These are phyloP conservation scores for Coriaria nepalensis DNA, from an alignment of 306 rosid species.

Conservation along the genomic window DNA sequence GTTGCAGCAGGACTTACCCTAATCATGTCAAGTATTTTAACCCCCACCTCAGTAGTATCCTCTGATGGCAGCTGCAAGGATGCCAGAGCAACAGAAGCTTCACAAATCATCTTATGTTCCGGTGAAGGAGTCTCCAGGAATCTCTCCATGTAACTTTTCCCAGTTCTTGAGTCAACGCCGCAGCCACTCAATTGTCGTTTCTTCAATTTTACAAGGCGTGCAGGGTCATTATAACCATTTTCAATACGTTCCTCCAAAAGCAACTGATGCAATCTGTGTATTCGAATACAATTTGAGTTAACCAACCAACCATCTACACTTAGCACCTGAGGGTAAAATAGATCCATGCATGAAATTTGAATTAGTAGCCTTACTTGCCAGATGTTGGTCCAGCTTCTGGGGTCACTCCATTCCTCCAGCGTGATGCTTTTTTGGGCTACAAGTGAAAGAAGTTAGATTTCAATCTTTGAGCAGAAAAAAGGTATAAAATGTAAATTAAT, in stretches of 20 bases:
- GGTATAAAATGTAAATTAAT: neutral
- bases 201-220: slow-evolving; percentile 65
- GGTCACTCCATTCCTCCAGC: slow-evolving; percentile 55
- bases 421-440: slow-evolving; percentile 51
- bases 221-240: slow-evolving; percentile 61
- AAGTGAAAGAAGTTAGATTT: slow-evolving; percentile 14
- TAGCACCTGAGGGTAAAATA: slow-evolving; percentile 11
- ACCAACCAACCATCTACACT: slow-evolving; percentile 15
- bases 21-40: slow-evolving; percentile 62
- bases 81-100: slow-evolving; percentile 33
- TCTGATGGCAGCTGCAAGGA: slow-evolving; percentile 25
- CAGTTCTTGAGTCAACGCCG: slow-evolving; percentile 39
- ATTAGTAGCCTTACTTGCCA: slow-evolving; percentile 52
- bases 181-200: slow-evolving; percentile 55
- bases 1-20: slow-evolving; percentile 31
- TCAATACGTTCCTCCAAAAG: slow-evolving; percentile 72
- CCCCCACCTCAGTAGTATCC: slow-evolving; percentile 37
- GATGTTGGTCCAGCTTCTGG: slow-evolving; percentile 40
- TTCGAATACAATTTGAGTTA: slow-evolving; percentile 16
- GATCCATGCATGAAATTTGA: slow-evolving; percentile 16
- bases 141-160: slow-evolving; percentile 76
- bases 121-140: slow-evolving; percentile 49
- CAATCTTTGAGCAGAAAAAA: neutral
- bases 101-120: slow-evolving; percentile 42
- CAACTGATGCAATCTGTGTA: slow-evolving; percentile 72